Evolutionary conservation across 225 moss, liverwort and hornwort genomes (phyloP), one percentile per base, ranked within the genome.

Genomic region (Neckera pumila): DNA sequence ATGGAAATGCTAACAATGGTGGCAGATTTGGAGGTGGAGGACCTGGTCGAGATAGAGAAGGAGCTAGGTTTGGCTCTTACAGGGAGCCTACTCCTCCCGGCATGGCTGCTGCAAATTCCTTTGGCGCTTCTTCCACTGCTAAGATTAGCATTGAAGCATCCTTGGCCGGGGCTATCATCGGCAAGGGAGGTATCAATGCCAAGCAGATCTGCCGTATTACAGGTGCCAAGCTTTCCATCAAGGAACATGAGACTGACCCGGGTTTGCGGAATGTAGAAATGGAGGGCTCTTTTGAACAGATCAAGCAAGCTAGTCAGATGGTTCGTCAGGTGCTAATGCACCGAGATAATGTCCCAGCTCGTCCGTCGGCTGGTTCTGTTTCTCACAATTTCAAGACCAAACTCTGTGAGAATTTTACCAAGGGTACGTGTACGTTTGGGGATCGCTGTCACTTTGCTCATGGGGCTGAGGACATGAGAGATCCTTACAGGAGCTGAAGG

Each of bases 361-460:
- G 96, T 64, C 96, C 96, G 63, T 90, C 95, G 17, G 94, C 96
- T 80, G 99, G 99, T 81, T 91, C 96, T 84, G 95, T 97, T 40
- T 97, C 97, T 56, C 99, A 99, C 92, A 97, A 99, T 85, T 99
- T 96, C 90, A 99, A 99, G 86, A 99, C 99, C 31, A 99, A 99
- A 91, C 91, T 99, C 86, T 99, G 99, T 90, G 99, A 99, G 85
- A 99, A 99, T 91, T 97, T 94, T 61, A 86, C 96, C 3, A 96
- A 99, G 90, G 99, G 99, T 20, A 99, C 96, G 45, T 99, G 99
- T 73, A 97, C 99, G 19, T 99, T 97, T 87, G 97, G 97, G 54
- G 99, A 99, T 65, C 97, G 99, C 86, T 99, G 99, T 87, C 99
- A 99, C 90, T 99, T 99, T 87, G 99, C 99, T 62, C 99, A 97